Percentiles rank a stretch among this genome's conserved stretches.
Conservation (phyloP, 495 filamentous ascomycete genomes). For the Penicillium daleae region DNA sequence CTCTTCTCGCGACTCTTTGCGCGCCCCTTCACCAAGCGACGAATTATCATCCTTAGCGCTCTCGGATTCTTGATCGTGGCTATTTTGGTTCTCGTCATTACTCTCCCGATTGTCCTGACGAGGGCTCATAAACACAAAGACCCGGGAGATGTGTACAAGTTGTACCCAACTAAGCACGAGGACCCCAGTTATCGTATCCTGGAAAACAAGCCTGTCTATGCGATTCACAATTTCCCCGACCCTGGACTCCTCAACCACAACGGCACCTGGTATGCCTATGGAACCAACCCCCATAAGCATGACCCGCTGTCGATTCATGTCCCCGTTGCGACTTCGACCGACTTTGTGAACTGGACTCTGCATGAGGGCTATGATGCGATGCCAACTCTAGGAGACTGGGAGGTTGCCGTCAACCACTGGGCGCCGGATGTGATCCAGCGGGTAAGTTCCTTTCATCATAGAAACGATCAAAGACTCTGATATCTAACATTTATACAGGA, state of each 20-base stretch:
- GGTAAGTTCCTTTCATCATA: conserved; percentile 23
- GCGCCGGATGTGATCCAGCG: conserved; percentile 42
- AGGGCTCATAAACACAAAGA: conserved; percentile 10
- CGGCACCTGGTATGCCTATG: conserved; percentile 42
- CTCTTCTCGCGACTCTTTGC: conserved; percentile 22
- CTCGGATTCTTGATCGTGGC: conserved; percentile 18
- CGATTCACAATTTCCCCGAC: conserved; percentile 39
- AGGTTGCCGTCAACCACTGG: conserved; percentile 34
- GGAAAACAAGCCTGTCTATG: conserved; percentile 30
- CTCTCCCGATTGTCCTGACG: conserved; percentile 25
- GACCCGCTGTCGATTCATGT: conserved; percentile 28
- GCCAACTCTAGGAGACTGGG: conserved; percentile 32
- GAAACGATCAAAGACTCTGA: neutral
- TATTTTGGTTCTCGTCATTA: conserved; percentile 24
- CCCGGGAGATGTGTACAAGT: conserved; percentile 10
- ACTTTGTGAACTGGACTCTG: conserved; percentile 39
- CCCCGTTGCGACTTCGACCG: conserved; percentile 36
- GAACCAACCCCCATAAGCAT: conserved; percentile 33
- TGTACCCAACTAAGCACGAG: conserved; percentile 13
- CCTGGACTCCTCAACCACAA: conserved; percentile 40
- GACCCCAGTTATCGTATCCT: conserved; percentile 27
- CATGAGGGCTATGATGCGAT: conserved; percentile 35
- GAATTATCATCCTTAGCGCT: conserved; percentile 15
- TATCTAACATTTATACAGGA: conserved; percentile 25
- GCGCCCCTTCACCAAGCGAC: conserved; percentile 21